Conservation (phyloP, 345 rosid genomes). For the Tarenaya hassleriana region DNA sequence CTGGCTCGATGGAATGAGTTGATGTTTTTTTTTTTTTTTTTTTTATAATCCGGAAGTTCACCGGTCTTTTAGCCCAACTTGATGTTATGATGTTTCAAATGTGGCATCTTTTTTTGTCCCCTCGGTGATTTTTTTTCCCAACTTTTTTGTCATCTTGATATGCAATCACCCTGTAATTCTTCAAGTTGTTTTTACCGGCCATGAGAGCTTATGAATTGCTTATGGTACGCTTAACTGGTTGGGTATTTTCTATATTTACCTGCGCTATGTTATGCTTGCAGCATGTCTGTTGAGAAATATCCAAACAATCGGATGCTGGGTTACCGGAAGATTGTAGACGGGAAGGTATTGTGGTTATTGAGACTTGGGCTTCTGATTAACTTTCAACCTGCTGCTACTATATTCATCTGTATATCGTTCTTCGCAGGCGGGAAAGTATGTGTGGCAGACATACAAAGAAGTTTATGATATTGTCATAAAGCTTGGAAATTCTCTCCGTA, state of each 20-base stretch:
- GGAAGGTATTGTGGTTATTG: constrained; percentile 40
- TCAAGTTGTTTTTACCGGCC: neutral
- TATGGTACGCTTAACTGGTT: neutral
- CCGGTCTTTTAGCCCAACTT: too few relatives aligned
- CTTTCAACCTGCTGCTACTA: neutral
- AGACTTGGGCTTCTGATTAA: neutral
- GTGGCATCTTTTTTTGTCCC: too few relatives aligned
- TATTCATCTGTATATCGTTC: neutral
- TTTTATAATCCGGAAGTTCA: too few relatives aligned
- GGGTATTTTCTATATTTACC: neutral
- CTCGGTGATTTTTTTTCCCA: too few relatives aligned
- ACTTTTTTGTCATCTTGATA: neutral
- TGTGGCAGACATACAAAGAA: constrained; percentile 68
- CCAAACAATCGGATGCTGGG: constrained; percentile 79
- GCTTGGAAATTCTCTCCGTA: constrained; percentile 64
- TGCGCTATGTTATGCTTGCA: constrained; percentile 24
- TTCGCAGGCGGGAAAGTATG: constrained; percentile 60
- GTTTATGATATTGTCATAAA: constrained; percentile 63
- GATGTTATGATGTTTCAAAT: too few relatives aligned
- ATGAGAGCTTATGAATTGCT: neutral
- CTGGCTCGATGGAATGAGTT: too few relatives aligned
- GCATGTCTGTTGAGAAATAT: constrained; percentile 60
- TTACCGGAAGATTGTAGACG: constrained; percentile 51
- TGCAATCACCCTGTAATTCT: neutral
- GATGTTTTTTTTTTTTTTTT: too few relatives aligned